A percentile compares a stretch with the other conserved stretches of the same genome.
phyloP scores from a whole-genome alignment of 257 asterid species.

The Penstemon eatonii region DNA sequence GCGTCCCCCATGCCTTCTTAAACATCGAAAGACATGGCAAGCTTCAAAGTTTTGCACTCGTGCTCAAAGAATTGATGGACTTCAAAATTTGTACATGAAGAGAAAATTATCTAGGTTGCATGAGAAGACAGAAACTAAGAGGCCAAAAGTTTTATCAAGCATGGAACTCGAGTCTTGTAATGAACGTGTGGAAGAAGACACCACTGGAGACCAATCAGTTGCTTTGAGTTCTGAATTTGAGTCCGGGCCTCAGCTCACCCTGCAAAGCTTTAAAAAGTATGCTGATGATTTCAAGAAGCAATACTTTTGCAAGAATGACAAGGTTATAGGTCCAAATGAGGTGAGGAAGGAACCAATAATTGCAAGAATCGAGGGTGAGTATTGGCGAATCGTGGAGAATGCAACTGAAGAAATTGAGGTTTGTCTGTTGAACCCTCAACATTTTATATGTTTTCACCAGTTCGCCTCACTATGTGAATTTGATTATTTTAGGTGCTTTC shows the following conservation, averaged over 20 bases:
- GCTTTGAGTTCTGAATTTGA: conserved; percentile 37
- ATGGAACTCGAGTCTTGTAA: conserved; percentile 27
- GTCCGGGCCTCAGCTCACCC: conserved; percentile 58
- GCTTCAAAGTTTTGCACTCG: conserved; percentile 50
- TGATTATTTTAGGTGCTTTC: conserved; percentile 62
- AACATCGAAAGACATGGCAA: conserved; percentile 46
- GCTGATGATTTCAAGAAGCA: conserved; percentile 77
- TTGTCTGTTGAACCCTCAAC: conserved; percentile 12
- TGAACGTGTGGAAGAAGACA: conserved; percentile 28
- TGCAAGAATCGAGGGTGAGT: conserved; percentile 72
- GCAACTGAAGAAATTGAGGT: conserved; percentile 87
- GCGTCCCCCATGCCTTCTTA: conserved; percentile 55
- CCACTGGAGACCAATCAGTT: conserved; percentile 29
- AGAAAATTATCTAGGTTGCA: conserved; percentile 38
- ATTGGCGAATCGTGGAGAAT: conserved; percentile 79
- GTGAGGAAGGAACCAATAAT: conserved; percentile 43
- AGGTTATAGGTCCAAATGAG: conserved; percentile 23
- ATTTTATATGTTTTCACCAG: conserved; percentile 15
- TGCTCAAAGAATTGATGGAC: conserved; percentile 51
- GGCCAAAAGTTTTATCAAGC: conserved; percentile 30
- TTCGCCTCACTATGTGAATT: conserved; percentile 32
- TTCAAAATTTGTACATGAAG: conserved; percentile 35
- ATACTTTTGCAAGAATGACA: conserved; percentile 47
- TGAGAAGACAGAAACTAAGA: conserved; percentile 35
- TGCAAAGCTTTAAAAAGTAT: conserved; percentile 58